These are phyloP conservation scores for Pseudogymnoascus sp. DNA, from an alignment of 2,329 filamentous ascomycete species.

Conservation along the genomic window DNA sequence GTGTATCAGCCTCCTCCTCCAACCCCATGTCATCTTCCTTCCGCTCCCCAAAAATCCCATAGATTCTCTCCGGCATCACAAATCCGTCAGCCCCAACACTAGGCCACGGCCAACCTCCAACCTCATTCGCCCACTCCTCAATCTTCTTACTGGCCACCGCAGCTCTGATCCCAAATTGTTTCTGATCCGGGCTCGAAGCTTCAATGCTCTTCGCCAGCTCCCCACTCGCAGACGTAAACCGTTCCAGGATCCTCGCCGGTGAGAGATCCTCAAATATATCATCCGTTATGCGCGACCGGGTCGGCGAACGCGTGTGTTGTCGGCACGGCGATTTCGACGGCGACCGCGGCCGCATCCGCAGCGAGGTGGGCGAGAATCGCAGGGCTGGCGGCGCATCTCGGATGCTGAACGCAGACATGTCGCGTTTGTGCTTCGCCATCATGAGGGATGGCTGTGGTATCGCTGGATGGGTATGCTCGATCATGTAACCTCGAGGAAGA, in stretches of 20 bases:
- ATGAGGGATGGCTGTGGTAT: background rate
- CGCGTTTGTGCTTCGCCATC: slow-evolving; percentile 7
- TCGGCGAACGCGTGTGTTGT: slow-evolving; percentile 20
- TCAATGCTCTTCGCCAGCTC: slow-evolving; percentile 53
- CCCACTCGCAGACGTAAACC: slow-evolving; percentile 47
- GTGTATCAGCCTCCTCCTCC: slow-evolving; percentile 20
- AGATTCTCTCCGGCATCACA: slow-evolving; percentile 34
- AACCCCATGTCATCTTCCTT: slow-evolving; percentile 12
- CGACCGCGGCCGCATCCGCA: background rate
- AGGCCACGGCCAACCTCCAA: slow-evolving; percentile 54
- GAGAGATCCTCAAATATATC: slow-evolving; percentile 55
- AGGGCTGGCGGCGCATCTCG: slow-evolving; percentile 4
- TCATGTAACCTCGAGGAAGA: slow-evolving; percentile 2
- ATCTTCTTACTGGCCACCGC: slow-evolving; percentile 64
- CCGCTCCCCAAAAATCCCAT: slow-evolving; percentile 12
- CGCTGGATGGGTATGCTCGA: background rate
- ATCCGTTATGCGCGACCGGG: slow-evolving; percentile 32
- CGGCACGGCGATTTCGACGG: slow-evolving; percentile 1
- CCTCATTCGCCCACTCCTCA: slow-evolving; percentile 67
- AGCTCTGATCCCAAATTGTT: slow-evolving; percentile 63
- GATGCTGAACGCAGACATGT: slow-evolving; percentile 5
- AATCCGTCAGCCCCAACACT: slow-evolving; percentile 44
- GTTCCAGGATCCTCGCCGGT: slow-evolving; percentile 52
- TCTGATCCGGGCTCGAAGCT: slow-evolving; percentile 55
- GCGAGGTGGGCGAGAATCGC: slow-evolving; percentile 5